Evolutionary conservation across 1,284 basidiomycete species (phyloP).

Genomic region (Calocybe gambosa): DNA sequence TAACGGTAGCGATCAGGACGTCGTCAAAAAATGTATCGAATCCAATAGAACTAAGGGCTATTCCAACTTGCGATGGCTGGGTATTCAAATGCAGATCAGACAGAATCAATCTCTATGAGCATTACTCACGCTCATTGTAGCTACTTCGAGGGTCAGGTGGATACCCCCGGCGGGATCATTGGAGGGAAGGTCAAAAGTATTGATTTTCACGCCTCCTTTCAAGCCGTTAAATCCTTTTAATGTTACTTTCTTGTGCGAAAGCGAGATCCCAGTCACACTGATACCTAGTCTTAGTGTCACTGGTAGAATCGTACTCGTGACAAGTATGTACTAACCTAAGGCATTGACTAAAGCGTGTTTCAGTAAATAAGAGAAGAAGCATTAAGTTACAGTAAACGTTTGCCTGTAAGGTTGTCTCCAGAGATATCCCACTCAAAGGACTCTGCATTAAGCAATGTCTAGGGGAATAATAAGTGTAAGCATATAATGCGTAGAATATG

Average conservation of each 20-base stretch:
- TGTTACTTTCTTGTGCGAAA: slow-evolving; percentile 56
- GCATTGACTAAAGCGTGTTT: slow-evolving; percentile 36
- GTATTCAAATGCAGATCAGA: slow-evolving; percentile 2
- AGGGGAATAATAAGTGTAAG: neutral
- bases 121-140: slow-evolving; percentile 50
- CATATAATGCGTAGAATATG: neutral
- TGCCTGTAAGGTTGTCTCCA: slow-evolving; percentile 60
- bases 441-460: slow-evolving; percentile 58
- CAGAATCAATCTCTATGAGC: neutral
- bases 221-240: slow-evolving; percentile 72
- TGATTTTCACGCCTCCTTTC: slow-evolving; percentile 56
- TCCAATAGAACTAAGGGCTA: slow-evolving; percentile 56
- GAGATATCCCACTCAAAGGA: slow-evolving; percentile 73
- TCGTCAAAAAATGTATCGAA: slow-evolving; percentile 55
- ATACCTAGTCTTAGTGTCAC: slow-evolving; percentile 36
- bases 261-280: slow-evolving; percentile 46
- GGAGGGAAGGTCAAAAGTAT: slow-evolving; percentile 67
- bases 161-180: slow-evolving; percentile 77
- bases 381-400: slow-evolving; percentile 11
- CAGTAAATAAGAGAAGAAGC: too few species aligned
- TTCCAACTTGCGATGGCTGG: slow-evolving; percentile 74
- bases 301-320: neutral
- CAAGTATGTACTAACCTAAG: slow-evolving; percentile 34
- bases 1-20: slow-evolving; percentile 55
- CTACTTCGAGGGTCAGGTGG: slow-evolving; percentile 58